A percentile compares a stretch with the other conserved stretches of the same genome.
Conservation (phyloP, 192 early-diverging fungal species). For the Backusella sp. region DNA sequence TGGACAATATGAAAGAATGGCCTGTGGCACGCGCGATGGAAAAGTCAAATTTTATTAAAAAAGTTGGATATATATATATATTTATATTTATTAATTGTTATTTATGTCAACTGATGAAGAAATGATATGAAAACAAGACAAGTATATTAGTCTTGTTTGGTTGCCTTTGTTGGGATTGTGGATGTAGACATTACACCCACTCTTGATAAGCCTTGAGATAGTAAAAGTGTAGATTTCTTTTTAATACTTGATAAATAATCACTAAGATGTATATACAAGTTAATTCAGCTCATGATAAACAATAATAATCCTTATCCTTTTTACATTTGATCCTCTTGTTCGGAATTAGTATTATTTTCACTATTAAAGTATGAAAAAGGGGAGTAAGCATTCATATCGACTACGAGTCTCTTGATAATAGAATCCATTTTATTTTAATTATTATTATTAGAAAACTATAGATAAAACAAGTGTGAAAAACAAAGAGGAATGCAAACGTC, state of each 20-base stretch:
- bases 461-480: neutral
- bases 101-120: neutral
- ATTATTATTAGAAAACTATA: neutral
- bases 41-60: conserved; percentile 16
- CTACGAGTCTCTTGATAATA: neutral
- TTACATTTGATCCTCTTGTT: neutral
- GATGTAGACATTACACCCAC: neutral
- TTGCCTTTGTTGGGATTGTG: neutral
- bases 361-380: neutral
- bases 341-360: neutral
- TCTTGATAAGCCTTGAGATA: conserved; percentile 1
- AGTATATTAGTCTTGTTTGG: neutral
- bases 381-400: neutral
- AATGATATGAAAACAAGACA: neutral
- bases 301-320: neutral
- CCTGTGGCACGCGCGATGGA: conserved; percentile 19
- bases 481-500: neutral
- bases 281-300: neutral
- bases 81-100: too few relatives aligned
- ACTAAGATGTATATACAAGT: neutral
- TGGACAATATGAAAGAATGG: conserved; percentile 9
- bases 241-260: neutral
- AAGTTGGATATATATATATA: neutral
- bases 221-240: neutral
- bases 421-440: neutral